phyloP scores from a whole-genome alignment of 495 filamentous ascomycete species.

The Neurospora cerealis region DNA sequence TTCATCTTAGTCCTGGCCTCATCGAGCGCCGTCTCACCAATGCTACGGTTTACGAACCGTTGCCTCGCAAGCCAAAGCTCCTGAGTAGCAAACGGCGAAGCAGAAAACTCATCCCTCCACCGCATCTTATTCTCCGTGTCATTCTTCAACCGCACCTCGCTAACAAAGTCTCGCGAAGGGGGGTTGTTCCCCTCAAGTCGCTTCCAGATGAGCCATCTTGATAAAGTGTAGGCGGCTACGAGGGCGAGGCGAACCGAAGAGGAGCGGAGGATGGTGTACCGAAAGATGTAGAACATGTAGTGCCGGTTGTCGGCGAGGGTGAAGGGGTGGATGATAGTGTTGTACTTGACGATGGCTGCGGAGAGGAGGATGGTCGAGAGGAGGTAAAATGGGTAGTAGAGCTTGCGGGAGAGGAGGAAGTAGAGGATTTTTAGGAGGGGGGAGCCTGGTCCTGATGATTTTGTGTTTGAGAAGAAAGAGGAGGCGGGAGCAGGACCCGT shows the following conservation, averaged over 20 bases:
- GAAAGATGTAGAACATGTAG: slow-evolving; percentile 94
- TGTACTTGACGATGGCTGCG: slow-evolving; percentile 52
- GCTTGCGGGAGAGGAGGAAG: slow-evolving; percentile 6
- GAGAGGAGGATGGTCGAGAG: slow-evolving; percentile 21
- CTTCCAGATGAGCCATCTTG: slow-evolving; percentile 54
- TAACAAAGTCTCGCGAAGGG: neutral
- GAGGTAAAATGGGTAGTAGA: slow-evolving; percentile 14
- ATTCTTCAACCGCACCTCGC: neutral
- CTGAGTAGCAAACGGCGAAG: neutral
- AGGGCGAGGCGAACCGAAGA: slow-evolving; percentile 55
- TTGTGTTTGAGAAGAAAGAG: neutral
- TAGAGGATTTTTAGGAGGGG: neutral
- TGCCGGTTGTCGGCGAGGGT: slow-evolving; percentile 94
- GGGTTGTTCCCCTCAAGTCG: slow-evolving; percentile 13
- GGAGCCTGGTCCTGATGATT: neutral
- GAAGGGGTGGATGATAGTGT: slow-evolving; percentile 93
- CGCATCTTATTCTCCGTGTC: neutral
- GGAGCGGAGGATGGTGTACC: slow-evolving; percentile 61
- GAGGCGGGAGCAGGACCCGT: neutral
- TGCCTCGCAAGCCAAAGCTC: neutral
- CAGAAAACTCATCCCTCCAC: neutral
- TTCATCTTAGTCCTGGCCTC: neutral
- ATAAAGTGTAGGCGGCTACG: slow-evolving; percentile 44
- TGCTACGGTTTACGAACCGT: neutral
- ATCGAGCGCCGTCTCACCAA: neutral